Evolutionary conservation across 306 rosid species (phyloP).

Genomic region (Quercus berberidifolia): DNA sequence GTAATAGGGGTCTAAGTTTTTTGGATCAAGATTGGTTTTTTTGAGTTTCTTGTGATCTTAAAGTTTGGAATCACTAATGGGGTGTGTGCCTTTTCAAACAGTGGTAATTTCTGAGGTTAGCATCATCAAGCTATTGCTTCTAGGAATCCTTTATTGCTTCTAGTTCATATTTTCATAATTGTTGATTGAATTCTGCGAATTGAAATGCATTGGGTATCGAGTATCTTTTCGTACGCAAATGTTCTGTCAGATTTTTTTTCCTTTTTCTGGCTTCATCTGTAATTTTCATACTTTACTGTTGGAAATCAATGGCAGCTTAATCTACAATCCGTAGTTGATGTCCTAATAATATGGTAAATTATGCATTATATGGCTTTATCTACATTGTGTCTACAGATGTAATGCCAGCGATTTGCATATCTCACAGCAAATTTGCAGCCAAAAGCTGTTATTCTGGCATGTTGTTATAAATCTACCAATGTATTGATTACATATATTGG

Average conservation of each 20-base stretch:
- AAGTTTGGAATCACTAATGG: conserved; percentile 42
- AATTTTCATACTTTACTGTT: conserved; percentile 12
- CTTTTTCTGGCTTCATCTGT: conserved; percentile 2
- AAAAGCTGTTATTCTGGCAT: conserved; percentile 1
- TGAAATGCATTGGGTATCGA: conserved; percentile 3
- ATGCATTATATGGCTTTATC: background rate
- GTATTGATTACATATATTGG: background rate
- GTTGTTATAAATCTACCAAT: background rate
- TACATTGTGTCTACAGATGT: background rate
- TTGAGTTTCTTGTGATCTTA: conserved; percentile 22
- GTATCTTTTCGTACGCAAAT: background rate
- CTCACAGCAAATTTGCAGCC: background rate
- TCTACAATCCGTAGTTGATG: background rate
- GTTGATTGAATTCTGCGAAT: background rate
- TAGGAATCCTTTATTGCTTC: background rate
- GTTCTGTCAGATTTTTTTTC: background rate
- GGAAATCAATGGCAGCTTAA: conserved; percentile 6
- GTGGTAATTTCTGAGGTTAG: conserved; percentile 42
- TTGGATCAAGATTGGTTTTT: conserved; percentile 32
- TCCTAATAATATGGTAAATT: background rate
- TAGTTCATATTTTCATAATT: background rate
- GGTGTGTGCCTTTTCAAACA: conserved; percentile 23
- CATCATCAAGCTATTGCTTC: conserved; percentile 14
- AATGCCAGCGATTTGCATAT: background rate
- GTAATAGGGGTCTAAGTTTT: conserved; percentile 17